phyloP scores from a whole-genome alignment of 352 stramenopile genomes.

The Pythium grandisporangium region DNA sequence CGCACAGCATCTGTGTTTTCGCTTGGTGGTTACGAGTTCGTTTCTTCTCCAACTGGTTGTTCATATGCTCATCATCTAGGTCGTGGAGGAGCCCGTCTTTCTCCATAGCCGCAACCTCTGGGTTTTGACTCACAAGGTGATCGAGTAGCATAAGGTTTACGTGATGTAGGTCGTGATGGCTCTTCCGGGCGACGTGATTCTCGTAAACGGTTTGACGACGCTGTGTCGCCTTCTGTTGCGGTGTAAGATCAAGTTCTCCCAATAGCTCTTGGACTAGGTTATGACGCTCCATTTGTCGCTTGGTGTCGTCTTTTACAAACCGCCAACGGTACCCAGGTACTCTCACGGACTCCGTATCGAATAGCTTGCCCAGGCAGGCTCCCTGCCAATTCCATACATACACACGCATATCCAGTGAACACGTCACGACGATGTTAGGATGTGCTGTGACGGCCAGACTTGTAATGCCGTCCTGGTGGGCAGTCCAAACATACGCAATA shows the following conservation, averaged over 20 bases:
- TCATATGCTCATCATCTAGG: slow-evolving; percentile 5
- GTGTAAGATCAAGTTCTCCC: slow-evolving; percentile 34
- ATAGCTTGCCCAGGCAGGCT: slow-evolving; percentile 45
- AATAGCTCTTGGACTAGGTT: slow-evolving; percentile 27
- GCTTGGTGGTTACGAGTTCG: slow-evolving; percentile 9
- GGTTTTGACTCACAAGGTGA: slow-evolving; percentile 60
- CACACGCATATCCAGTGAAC: slow-evolving; percentile 50
- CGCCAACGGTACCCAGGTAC: slow-evolving; percentile 31
- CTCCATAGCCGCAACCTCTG: slow-evolving; percentile 33
- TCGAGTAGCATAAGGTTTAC: slow-evolving; percentile 48
- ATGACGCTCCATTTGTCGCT: slow-evolving; percentile 28
- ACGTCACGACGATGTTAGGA: slow-evolving; percentile 55
- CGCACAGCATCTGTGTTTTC: slow-evolving; percentile 15
- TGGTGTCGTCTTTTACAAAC: slow-evolving; percentile 47
- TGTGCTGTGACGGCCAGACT: slow-evolving; percentile 47
- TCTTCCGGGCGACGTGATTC: slow-evolving; percentile 39
- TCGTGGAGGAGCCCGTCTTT: slow-evolving; percentile 3
- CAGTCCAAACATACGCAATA: slow-evolving; percentile 31
- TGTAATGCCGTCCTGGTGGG: slow-evolving; percentile 37
- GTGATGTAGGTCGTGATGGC: slow-evolving; percentile 27
- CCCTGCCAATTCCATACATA: slow-evolving; percentile 68
- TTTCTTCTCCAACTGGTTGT: slow-evolving; percentile 8
- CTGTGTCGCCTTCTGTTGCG: slow-evolving; percentile 24
- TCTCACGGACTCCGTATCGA: slow-evolving; percentile 50
- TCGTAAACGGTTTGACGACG: slow-evolving; percentile 34